Conservation (phyloP, 805 yeast species). For the Zygotorulaspora danielsina region DNA sequence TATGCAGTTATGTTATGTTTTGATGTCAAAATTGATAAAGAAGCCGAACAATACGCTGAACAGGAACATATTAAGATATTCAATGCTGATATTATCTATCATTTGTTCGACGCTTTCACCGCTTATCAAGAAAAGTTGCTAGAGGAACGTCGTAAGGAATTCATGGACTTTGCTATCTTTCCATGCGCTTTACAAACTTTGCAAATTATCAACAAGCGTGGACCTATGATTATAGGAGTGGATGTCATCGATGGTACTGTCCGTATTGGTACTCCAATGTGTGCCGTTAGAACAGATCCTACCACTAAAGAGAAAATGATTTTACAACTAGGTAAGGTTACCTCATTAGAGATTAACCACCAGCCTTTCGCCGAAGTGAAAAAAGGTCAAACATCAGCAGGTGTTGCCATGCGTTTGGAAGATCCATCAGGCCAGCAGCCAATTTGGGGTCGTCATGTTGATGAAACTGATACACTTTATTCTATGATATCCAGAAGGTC, state of each 20-base stretch:
- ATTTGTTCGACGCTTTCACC: conserved; percentile 89
- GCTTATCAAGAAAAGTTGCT: conserved; percentile 84
- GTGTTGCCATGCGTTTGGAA: conserved; percentile 97
- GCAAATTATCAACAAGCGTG: conserved; percentile 96
- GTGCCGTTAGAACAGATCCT: conserved; percentile 89
- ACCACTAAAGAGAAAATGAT: conserved; percentile 68
- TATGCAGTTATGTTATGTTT: conserved; percentile 97
- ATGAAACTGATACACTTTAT: conserved; percentile 84
- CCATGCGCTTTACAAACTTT: conserved; percentile 93
- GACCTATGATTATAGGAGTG: conserved; percentile 99
- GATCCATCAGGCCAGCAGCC: conserved; percentile 91
- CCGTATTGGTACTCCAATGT: conserved; percentile 89
- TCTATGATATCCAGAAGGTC: conserved; percentile 87
- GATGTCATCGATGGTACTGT: conserved; percentile 91
- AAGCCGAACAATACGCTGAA: conserved; percentile 96
- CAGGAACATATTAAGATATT: conserved; percentile 89
- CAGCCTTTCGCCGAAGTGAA: conserved; percentile 72
- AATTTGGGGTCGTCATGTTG: conserved; percentile 98
- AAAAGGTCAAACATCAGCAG: conserved; percentile 94
- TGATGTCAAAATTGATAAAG: conserved; percentile 95
- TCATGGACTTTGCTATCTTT: conserved; percentile 82
- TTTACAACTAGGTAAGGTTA: conserved; percentile 76
- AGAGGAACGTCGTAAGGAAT: conserved; percentile 87
- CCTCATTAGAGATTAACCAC: conserved; percentile 94
- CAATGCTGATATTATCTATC: conserved; percentile 95